Evolutionary conservation across 352 stramenopile genomes (phyloP), one percentile per base, ranked within the genome.

Genomic region (Globisporangium takayamanum): DNA sequence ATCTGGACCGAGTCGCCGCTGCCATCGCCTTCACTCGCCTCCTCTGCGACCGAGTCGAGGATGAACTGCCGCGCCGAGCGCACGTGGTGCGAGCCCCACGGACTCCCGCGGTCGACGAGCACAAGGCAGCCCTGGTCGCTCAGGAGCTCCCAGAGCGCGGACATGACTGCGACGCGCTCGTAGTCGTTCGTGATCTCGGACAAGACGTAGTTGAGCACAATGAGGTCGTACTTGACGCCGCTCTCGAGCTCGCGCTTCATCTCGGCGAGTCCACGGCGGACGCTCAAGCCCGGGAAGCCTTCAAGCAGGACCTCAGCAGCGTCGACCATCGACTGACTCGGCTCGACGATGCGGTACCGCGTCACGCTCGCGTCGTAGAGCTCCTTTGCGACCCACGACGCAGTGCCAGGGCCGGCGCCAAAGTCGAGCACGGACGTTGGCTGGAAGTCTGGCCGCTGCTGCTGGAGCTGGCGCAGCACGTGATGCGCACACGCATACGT

Each of bases 321-420:
- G 62, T 95, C 83, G 30, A 89, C 64, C 85, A 95, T 95, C 41
- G 83, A 92, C 59, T 95, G 85, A 53, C 83, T 93, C 39, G 85
- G 82, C 59, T 95, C 85, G 47, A 95, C 70, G 18, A 95, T 64
- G 26, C 83, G 80, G 52, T 88, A 93, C 26, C 76, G 74, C 25
- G 70, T 62, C 42, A 93, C 52, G 44, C 78, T 82, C 5, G 84
- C 68, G 25, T 72, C 70, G 36, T 76, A 95, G 44, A 90, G 83
- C 22, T 84, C 66, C 39, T 87, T 88, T 14, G 81, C 80, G 44
- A 77, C 85, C 85, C 85, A 95, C 2, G 79, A 86, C 0, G 81
- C 78, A 6, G 81, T 93, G 2, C 85, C 85, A 0, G 83, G 84
- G 0, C 85, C 85, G 0, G 83, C 69, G 15, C 85, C 85, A 66